These are phyloP conservation scores for Reticulascus tulasneorum DNA, from an alignment of 2,329 filamentous ascomycete genomes.

Conservation along the genomic window DNA sequence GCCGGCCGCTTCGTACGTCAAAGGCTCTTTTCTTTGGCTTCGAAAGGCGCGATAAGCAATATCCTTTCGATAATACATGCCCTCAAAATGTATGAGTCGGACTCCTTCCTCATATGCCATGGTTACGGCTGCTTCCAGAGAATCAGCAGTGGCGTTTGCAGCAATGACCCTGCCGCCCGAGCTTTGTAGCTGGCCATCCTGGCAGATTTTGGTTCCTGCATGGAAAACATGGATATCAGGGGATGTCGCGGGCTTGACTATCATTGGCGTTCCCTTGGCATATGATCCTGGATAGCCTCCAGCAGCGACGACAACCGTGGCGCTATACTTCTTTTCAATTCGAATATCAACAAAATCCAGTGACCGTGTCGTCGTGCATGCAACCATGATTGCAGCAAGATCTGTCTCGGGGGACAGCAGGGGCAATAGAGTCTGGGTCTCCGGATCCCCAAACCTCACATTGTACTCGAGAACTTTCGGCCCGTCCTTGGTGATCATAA, in stretches of 20 bases:
- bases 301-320: conserved; percentile 81
- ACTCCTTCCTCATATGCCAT: conserved; percentile 73
- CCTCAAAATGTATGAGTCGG: conserved; percentile 67
- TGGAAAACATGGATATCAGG: conserved; percentile 71
- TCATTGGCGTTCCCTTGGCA: conserved; percentile 61
- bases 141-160: conserved; percentile 63
- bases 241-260: conserved; percentile 30
- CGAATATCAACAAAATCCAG: conserved; percentile 63
- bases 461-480: conserved; percentile 86
- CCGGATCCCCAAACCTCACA: conserved; percentile 82
- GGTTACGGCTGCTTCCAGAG: conserved; percentile 70
- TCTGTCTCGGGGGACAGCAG: conserved; percentile 72
- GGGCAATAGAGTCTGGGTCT: conserved; percentile 77
- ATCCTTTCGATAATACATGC: conserved; percentile 82
- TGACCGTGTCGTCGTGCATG: conserved; percentile 60
- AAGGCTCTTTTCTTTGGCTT: conserved; percentile 39
- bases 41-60: conserved; percentile 75
- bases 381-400: conserved; percentile 77
- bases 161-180: conserved; percentile 83
- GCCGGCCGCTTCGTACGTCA: conserved; percentile 91
- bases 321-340: conserved; percentile 62
- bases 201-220: conserved; percentile 66
- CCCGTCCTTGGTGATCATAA: conserved; percentile 77
- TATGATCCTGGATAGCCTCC: conserved; percentile 81
- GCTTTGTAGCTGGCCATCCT: conserved; percentile 57